These are phyloP conservation scores for Aspergillus candidus DNA, from an alignment of 2,329 filamentous ascomycete species.

Conservation along the genomic window DNA sequence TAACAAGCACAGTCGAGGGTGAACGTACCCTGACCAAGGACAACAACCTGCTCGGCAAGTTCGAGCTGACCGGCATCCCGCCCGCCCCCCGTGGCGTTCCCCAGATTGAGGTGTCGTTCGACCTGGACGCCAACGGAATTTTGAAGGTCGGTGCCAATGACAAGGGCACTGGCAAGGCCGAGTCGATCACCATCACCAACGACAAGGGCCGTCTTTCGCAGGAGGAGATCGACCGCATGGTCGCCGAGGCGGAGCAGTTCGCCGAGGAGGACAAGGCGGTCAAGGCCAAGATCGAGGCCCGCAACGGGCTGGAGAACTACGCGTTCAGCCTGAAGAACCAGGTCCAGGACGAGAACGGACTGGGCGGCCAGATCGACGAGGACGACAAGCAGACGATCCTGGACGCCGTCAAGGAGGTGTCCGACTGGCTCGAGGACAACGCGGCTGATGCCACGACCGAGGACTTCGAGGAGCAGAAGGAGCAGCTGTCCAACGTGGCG, in stretches of 20 bases:
- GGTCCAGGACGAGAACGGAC: constrained; percentile 91
- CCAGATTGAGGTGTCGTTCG: constrained; percentile 96
- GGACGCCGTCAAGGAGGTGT: constrained; percentile 93
- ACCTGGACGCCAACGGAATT: constrained; percentile 97
- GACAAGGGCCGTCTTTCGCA: constrained; percentile 96
- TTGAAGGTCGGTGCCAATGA: constrained; percentile 93
- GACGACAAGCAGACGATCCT: constrained; percentile 97
- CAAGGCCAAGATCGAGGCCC: constrained; percentile 91
- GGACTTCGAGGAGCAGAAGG: constrained; percentile 99
- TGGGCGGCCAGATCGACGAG: constrained; percentile 96
- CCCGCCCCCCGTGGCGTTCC: constrained; percentile 92
- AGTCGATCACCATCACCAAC: constrained; percentile 98
- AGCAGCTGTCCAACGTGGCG: constrained; percentile 93
- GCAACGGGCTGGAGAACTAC: constrained; percentile 98
- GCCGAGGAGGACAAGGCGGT: constrained; percentile 99
- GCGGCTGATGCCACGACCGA: constrained; percentile 75
- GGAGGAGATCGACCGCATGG: constrained; percentile 99
- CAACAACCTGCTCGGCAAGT: constrained; percentile 96
- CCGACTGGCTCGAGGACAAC: constrained; percentile 97
- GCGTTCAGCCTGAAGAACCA: constrained; percentile 99
- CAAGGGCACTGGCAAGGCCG: constrained; percentile 95
- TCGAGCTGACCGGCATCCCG: constrained; percentile 93
- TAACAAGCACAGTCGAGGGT: constrained; percentile 57
- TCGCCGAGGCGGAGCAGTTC: constrained; percentile 95
- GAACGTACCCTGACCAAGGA: constrained; percentile 92